Percentiles rank a stretch among this genome's conserved stretches.
phyloP scores from a whole-genome alignment of 306 rosid genomes.

The Aeschynomene evenia region DNA sequence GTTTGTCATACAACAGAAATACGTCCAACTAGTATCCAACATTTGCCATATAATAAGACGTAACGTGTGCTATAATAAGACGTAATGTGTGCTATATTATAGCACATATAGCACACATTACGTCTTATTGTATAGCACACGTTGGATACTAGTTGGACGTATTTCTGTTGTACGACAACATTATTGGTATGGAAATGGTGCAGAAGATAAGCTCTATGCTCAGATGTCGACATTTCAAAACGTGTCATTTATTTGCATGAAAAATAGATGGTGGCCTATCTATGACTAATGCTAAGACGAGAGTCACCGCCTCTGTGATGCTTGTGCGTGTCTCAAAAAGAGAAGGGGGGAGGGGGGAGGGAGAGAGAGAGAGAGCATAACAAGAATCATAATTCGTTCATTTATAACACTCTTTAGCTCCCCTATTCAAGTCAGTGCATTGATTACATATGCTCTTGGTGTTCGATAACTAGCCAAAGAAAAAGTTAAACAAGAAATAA shows the following conservation, averaged over 20 bases:
- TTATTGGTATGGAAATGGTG: background rate
- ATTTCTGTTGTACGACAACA: too few relatives aligned
- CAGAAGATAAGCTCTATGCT: background rate
- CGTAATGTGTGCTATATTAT: too few relatives aligned
- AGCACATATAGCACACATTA: too few relatives aligned
- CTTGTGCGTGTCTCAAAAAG: background rate
- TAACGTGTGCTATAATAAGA: too few relatives aligned
- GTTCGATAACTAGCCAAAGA: constrained; percentile 4
- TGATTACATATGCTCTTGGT: background rate
- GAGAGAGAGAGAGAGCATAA: background rate
- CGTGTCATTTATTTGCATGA: background rate
- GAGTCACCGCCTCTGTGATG: background rate
- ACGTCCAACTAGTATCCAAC: too few relatives aligned
- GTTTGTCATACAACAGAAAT: too few relatives aligned
- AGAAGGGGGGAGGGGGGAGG: too few relatives aligned
- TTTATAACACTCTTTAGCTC: background rate
- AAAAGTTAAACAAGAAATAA: too few relatives aligned
- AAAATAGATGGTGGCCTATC: background rate
- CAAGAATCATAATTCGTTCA: background rate
- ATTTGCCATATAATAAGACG: too few relatives aligned
- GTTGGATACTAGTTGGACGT: too few relatives aligned
- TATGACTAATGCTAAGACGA: background rate
- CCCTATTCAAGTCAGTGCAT: background rate
- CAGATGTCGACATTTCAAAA: background rate
- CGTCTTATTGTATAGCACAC: too few relatives aligned